Evolutionary conservation across 75 land plant species (phyloP).

Genomic region (Cryptomeria japonica): DNA sequence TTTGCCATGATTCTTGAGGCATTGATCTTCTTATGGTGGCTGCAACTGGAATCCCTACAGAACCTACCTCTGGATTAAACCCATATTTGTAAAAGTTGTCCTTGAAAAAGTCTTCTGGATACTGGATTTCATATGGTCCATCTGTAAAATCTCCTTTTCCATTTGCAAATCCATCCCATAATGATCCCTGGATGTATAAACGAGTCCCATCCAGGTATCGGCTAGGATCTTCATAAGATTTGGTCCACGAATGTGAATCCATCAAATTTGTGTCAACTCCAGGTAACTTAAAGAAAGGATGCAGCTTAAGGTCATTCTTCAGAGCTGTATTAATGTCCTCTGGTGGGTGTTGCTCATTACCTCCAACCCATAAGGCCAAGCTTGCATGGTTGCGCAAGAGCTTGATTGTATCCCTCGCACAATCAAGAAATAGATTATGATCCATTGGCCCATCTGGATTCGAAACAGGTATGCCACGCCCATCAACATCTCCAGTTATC

Average conservation of each 20-base stretch:
- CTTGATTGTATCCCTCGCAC: slow-evolving; percentile 93
- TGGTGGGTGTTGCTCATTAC: slow-evolving; percentile 94
- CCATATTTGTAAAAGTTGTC: slow-evolving; percentile 81
- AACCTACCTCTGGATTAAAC: slow-evolving; percentile 96
- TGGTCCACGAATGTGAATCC: not conserved
- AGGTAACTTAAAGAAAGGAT: slow-evolving; percentile 42
- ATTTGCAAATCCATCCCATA: slow-evolving; percentile 98
- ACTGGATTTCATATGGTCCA: slow-evolving; percentile 93
- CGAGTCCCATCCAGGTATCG: slow-evolving; percentile 88
- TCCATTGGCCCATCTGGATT: slow-evolving; percentile 89
- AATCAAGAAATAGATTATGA: slow-evolving; percentile 79
- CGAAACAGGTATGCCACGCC: slow-evolving; percentile 87
- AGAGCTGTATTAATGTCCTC: slow-evolving; percentile 76
- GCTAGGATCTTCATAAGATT: slow-evolving; percentile 64
- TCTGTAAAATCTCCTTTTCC: slow-evolving; percentile 87
- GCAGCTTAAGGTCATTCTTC: slow-evolving; percentile 51
- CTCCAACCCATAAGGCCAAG: slow-evolving; percentile 99
- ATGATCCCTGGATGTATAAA: slow-evolving; percentile 79
- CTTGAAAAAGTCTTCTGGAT: slow-evolving; percentile 84
- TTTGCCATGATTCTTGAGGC: slow-evolving; percentile 88
- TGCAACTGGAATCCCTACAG: slow-evolving; percentile 92
- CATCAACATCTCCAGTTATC: slow-evolving; percentile 97
- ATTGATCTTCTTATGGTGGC: slow-evolving; percentile 90
- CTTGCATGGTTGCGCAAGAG: slow-evolving; percentile 90
- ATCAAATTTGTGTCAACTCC: not conserved